A percentile compares a stretch with the other conserved stretches of the same genome.
phyloP scores from a whole-genome alignment of 345 rosid species.

The Ricinus communis region DNA sequence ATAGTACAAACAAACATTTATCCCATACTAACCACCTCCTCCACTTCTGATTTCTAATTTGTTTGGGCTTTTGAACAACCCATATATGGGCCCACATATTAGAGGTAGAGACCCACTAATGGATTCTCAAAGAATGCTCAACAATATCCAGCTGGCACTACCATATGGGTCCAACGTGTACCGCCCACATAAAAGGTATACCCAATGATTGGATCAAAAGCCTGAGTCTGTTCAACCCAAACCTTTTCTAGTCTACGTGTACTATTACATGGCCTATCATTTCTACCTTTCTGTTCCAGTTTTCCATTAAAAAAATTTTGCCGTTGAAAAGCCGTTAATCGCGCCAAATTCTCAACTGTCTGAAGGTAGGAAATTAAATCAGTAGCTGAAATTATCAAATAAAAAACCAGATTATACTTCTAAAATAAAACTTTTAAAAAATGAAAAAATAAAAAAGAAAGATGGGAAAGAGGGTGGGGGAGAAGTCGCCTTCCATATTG shows the following conservation, averaged over 20 bases:
- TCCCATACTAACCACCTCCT: too few species aligned
- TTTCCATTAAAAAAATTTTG: too few species aligned
- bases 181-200: background rate
- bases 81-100: too few species aligned
- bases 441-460: background rate
- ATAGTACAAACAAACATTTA: too few species aligned
- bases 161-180: conserved; percentile 1
- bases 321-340: conserved; percentile 13
- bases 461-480: conserved; percentile 20
- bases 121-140: conserved; percentile 3
- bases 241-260: background rate
- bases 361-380: too few species aligned
- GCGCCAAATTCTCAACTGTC: conserved; percentile 3
- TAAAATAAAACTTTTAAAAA: background rate
- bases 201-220: conserved; percentile 2
- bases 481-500: conserved; percentile 33
- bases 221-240: too few species aligned
- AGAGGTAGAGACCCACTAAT: background rate
- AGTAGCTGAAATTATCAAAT: too few species aligned
- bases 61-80: too few species aligned
- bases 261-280: background rate
- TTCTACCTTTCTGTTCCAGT: background rate
- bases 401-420: background rate
- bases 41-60: too few species aligned
- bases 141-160: background rate